Conservation (phyloP, 2,329 filamentous ascomycete genomes). For the Fusarium liriodendri region DNA sequence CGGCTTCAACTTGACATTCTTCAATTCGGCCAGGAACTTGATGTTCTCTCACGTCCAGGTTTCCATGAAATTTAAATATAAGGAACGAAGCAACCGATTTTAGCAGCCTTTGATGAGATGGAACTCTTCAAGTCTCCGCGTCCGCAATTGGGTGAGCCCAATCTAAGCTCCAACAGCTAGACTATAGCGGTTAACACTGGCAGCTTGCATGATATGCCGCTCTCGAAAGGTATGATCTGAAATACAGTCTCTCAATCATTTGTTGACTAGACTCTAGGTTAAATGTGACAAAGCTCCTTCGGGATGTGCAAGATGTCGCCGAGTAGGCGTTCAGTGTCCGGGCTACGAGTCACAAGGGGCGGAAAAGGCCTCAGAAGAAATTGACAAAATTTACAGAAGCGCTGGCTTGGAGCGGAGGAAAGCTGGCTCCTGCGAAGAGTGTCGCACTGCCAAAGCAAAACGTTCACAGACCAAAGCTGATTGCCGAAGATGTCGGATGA, state of each 20-base stretch:
- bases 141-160: neutral
- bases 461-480: constrained; percentile 1
- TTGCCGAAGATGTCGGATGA: constrained; percentile 1
- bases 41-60: neutral
- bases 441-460: neutral
- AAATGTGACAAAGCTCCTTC: constrained; percentile 4
- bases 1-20: neutral
- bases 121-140: neutral
- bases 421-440: neutral
- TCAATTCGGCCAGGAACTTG: neutral
- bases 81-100: neutral
- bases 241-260: too few relatives aligned
- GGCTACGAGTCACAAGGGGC: neutral
- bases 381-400: neutral
- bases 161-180: neutral
- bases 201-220: neutral
- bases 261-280: neutral
- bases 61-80: neutral
- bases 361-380: neutral
- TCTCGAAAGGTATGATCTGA: neutral
- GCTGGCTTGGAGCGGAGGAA: neutral
- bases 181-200: neutral
- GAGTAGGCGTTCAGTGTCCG: neutral
- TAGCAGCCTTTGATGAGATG: neutral
- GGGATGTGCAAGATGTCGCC: constrained; percentile 2